phyloP scores from a whole-genome alignment of 2,329 filamentous ascomycete genomes.

The Colletotrichum sp. region DNA sequence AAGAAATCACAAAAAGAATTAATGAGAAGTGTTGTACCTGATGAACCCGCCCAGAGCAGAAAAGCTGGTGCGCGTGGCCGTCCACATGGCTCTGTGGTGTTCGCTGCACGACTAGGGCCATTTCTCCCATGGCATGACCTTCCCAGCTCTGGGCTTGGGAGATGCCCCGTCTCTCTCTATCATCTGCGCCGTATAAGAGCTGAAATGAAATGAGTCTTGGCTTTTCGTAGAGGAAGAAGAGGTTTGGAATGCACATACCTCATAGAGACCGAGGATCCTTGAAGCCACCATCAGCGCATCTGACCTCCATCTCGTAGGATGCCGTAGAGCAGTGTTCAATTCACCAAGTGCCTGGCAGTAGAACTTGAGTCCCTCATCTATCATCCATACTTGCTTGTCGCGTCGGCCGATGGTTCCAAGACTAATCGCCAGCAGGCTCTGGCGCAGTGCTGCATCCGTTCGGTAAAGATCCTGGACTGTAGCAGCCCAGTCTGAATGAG shows the following conservation, averaged over 20 bases:
- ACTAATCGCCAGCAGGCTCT: slow-evolving; percentile 25
- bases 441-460: slow-evolving; percentile 17
- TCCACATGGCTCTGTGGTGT: neutral
- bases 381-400: slow-evolving; percentile 22
- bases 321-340: neutral
- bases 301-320: slow-evolving; percentile 7
- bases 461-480: slow-evolving; percentile 23
- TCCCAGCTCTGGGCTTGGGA: slow-evolving; percentile 24
- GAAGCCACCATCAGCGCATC: slow-evolving; percentile 16
- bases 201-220: neutral
- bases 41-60: slow-evolving; percentile 25
- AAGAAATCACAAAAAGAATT: neutral
- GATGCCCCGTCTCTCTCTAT: slow-evolving; percentile 8
- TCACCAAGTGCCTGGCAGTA: slow-evolving; percentile 24
- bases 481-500: slow-evolving; percentile 24
- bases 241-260: slow-evolving; percentile 14
- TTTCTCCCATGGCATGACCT: slow-evolving; percentile 18
- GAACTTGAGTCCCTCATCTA: slow-evolving; percentile 23
- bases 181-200: slow-evolving; percentile 23
- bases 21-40: slow-evolving; percentile 13
- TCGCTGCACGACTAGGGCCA: slow-evolving; percentile 12
- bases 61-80: slow-evolving; percentile 24
- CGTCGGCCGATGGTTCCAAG: slow-evolving; percentile 23
- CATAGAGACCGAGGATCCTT: slow-evolving; percentile 23
- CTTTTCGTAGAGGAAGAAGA: neutral